phyloP scores from a whole-genome alignment of 2,329 filamentous ascomycete species.

The Monosporascus ibericus region DNA sequence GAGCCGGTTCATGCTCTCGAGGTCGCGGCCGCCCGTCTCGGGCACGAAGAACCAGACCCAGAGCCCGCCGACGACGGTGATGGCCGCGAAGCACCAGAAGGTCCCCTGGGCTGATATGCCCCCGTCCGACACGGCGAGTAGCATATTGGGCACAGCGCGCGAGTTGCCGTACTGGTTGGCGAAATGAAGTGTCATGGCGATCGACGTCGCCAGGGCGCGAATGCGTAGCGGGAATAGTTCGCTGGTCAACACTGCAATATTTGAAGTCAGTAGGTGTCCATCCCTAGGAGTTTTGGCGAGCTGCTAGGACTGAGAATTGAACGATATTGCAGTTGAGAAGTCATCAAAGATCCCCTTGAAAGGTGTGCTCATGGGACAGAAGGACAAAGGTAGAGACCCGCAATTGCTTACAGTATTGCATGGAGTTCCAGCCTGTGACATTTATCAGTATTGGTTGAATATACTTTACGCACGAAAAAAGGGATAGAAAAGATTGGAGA shows the following conservation, averaged over 20 bases:
- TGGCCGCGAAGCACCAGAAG: conserved; percentile 68
- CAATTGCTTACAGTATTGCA: conserved; percentile 52
- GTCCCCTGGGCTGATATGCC: conserved; percentile 58
- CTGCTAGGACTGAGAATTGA: too few relatives aligned
- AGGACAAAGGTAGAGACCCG: too few relatives aligned
- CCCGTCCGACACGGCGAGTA: conserved; percentile 42
- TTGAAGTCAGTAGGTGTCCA: too few relatives aligned
- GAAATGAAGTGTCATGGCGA: conserved; percentile 75
- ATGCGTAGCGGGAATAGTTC: conserved; percentile 73
- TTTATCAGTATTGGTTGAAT: background rate
- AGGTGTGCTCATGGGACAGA: too few relatives aligned
- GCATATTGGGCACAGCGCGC: conserved; percentile 69
- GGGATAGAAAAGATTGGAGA: background rate
- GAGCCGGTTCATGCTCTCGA: conserved; percentile 66
- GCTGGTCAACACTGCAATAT: conserved; percentile 52
- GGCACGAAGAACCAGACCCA: conserved; percentile 72
- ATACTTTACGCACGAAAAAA: too few relatives aligned
- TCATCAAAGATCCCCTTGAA: too few relatives aligned
- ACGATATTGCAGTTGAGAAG: too few relatives aligned
- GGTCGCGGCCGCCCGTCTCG: conserved; percentile 60
- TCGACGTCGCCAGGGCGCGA: conserved; percentile 62
- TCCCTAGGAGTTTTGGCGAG: too few relatives aligned
- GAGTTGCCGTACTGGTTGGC: conserved; percentile 73
- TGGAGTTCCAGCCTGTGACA: conserved; percentile 57
- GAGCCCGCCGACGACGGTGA: conserved; percentile 60